Percentiles rank a stretch among this genome's conserved stretches.
Conservation (phyloP, 2,329 filamentous ascomycete genomes). For the Aspergillus aculeatinus region DNA sequence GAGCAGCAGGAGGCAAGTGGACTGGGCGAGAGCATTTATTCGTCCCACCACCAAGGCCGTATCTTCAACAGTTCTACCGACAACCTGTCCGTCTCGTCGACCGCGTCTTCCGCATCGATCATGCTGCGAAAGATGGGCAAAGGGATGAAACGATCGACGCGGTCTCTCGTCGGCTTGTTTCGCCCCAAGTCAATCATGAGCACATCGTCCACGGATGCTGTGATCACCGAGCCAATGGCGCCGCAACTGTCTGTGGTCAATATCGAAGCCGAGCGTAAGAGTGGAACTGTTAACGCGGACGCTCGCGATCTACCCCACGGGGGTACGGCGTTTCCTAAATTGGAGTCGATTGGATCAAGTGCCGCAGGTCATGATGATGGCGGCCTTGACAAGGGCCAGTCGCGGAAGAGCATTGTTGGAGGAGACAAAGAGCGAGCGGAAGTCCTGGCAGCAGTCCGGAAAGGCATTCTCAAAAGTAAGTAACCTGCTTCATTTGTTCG, state of each 20-base stretch:
- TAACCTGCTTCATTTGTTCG: constrained; percentile 9
- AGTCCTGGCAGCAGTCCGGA: constrained; percentile 85
- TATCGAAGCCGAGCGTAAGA: constrained; percentile 87
- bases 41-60: constrained; percentile 68
- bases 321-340: constrained; percentile 77
- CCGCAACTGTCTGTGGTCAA: constrained; percentile 95
- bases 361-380: constrained; percentile 33
- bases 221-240: constrained; percentile 64
- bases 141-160: constrained; percentile 91
- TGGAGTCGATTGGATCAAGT: constrained; percentile 80
- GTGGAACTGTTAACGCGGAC: constrained; percentile 68
- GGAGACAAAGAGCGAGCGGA: constrained; percentile 88
- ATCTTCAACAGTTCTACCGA: constrained; percentile 90
- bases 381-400: constrained; percentile 49
- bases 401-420: constrained; percentile 85
- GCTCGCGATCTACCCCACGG: constrained; percentile 66
- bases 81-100: constrained; percentile 64
- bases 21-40: constrained; percentile 87
- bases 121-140: constrained; percentile 93
- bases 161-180: constrained; percentile 91
- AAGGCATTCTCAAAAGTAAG: constrained; percentile 91
- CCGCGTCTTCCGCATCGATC: constrained; percentile 50
- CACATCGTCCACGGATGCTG: constrained; percentile 64
- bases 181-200: constrained; percentile 89
- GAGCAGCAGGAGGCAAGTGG: constrained; percentile 89